These are phyloP conservation scores for Acacia confusa DNA, from an alignment of 306 rosid genomes.

Conservation along the genomic window DNA sequence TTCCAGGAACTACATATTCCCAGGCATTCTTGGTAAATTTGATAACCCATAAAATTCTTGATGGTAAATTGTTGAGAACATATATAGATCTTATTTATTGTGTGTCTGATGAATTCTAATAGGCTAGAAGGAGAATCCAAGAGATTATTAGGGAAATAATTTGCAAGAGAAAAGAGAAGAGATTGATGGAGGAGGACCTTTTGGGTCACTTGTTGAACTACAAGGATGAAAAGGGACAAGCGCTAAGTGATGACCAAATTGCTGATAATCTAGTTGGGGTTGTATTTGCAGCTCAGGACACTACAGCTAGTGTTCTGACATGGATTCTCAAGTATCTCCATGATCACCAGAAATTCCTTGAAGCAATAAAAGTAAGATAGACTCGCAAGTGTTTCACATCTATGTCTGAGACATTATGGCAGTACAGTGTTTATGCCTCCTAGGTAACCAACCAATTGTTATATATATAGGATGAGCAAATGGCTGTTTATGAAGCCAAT, in stretches of 20 bases:
- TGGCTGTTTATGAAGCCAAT: conserved; percentile 53
- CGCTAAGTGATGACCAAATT: conserved; percentile 60
- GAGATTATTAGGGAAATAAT: conserved; percentile 71
- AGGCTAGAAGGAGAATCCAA: conserved; percentile 78
- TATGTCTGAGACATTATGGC: neutral
- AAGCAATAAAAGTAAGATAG: conserved; percentile 55
- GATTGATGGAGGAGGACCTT: conserved; percentile 52
- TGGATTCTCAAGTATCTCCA: conserved; percentile 93
- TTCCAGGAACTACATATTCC: conserved; percentile 77
- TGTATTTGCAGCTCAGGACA: conserved; percentile 92
- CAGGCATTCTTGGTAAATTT: conserved; percentile 70
- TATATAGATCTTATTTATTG: conserved; percentile 9
- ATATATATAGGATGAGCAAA: conserved; percentile 69
- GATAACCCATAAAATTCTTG: neutral
- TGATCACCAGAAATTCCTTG: conserved; percentile 74
- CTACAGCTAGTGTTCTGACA: conserved; percentile 85
- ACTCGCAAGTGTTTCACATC: neutral
- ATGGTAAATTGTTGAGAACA: neutral
- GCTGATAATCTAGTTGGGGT: conserved; percentile 90
- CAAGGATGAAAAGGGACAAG: conserved; percentile 56
- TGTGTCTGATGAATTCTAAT: conserved; percentile 16
- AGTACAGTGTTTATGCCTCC: neutral
- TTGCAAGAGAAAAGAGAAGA: conserved; percentile 63
- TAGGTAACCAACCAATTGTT: conserved; percentile 22
- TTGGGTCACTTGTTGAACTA: conserved; percentile 64